Conservation (phyloP, 192 early-diverging fungal genomes). For the Podila clonocystis region DNA sequence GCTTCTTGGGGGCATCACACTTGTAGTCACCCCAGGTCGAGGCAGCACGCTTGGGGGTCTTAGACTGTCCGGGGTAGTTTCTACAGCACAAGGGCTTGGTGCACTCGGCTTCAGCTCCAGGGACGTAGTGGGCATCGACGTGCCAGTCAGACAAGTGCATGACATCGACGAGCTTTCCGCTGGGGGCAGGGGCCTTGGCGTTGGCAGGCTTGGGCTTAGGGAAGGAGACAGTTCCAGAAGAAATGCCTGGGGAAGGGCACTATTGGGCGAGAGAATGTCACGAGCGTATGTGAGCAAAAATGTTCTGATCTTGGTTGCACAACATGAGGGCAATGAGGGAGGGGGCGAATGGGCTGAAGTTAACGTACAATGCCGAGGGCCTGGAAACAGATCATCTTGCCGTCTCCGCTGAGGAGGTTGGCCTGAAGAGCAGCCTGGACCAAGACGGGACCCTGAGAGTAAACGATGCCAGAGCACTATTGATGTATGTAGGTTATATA, state of each 20-base stretch:
- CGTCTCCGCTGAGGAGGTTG: conserved; percentile 30
- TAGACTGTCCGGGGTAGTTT: neutral
- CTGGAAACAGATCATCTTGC: conserved; percentile 56
- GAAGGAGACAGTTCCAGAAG: conserved; percentile 49
- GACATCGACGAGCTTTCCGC: conserved; percentile 49
- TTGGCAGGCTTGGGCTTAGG: conserved; percentile 55
- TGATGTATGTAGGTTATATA: neutral
- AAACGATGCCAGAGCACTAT: conserved; percentile 52
- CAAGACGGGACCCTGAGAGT: conserved; percentile 51
- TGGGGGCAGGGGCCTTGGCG: conserved; percentile 11
- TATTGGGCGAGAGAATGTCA: neutral
- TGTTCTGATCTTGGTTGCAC: no score
- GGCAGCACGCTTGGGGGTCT: conserved; percentile 7
- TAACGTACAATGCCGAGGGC: conserved; percentile 40
- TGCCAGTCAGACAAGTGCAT: conserved; percentile 60
- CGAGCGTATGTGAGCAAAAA: neutral
- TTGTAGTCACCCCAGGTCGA: conserved; percentile 49
- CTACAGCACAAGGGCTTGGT: conserved; percentile 11
- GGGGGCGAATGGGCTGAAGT: neutral
- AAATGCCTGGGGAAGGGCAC: conserved; percentile 53
- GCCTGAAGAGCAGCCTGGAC: conserved; percentile 39
- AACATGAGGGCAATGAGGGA: neutral
- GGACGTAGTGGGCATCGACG: conserved; percentile 6
- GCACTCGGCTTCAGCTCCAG: conserved; percentile 3
- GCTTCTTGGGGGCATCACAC: conserved; percentile 6